Evolutionary conservation across 441 rosid species (phyloP), one percentile per base, ranked within the genome.

Genomic region (Adansonia madagascariensis): DNA sequence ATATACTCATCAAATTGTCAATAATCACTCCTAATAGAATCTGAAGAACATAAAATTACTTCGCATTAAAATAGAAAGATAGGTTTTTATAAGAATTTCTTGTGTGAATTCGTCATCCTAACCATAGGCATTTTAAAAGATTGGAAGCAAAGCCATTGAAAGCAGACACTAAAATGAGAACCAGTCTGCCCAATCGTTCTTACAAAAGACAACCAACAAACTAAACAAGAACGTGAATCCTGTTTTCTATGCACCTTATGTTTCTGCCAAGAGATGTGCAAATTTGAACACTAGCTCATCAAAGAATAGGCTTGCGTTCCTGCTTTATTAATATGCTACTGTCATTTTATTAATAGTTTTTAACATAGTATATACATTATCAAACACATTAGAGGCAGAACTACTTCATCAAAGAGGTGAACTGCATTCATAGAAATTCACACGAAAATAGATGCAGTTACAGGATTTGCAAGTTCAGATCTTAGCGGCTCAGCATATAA

Each of bases 391-490:
- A 8, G 24, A 50, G 24, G n/a, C 22, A 31, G 24, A 50, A 50
- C 44, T 7, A 50, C 56, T 67, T 20, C 44, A 52, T 70, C 60
- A 52, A 31, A 8, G 74, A 50, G 53, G 56, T 68, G 55, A 68
- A 47, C 15, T 15, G n/a, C 22, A 70, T 15, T 52, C 14, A 14
- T 27, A 70, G 61, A 70, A 52, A 50, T 27, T 24, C 46, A 9
- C 24, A 70, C 0, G 14, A 52, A 52, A 27, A 27, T 70, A 47
- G 7, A 69, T 12, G 44, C 43, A 49, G 12, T 46, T 12, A 39
- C 24, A 8, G 35, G 17, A 68, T 68, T 46, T 69, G 20, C 22
- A 7, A 49, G 41, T 22, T 49, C 59, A 70, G 14, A 50, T 49
- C 12, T 65, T 65, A 65, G 27, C 9, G 27, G 27, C 10, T 66